Conservation (phyloP, 352 stramenopile genomes). For the Pythium dissotocum region DNA sequence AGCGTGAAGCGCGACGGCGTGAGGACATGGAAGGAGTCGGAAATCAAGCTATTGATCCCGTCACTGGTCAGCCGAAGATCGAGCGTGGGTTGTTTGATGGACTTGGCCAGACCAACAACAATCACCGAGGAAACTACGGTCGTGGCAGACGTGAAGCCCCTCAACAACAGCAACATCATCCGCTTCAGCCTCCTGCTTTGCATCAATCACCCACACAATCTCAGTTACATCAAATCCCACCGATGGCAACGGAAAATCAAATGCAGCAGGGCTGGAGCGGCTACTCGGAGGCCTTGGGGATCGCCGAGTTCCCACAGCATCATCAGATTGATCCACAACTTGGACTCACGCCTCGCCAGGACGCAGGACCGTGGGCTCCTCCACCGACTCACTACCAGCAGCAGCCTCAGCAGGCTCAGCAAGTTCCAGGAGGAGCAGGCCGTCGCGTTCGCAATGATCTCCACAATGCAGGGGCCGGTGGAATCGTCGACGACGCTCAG, state of each 20-base stretch:
- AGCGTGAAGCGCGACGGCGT: constrained; percentile 36
- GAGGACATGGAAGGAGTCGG: constrained; percentile 6
- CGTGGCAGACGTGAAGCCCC: constrained; percentile 36
- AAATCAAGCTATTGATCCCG: neutral
- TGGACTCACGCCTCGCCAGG: constrained; percentile 1
- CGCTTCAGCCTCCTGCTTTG: neutral
- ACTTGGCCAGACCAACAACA: constrained; percentile 37
- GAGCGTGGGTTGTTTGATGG: constrained; percentile 44
- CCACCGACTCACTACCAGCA: neutral
- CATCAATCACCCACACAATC: neutral
- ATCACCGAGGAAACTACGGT: constrained; percentile 41
- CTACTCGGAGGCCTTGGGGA: constrained; percentile 12
- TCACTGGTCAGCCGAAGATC: neutral
- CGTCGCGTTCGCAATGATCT: constrained; percentile 33
- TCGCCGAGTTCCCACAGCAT: constrained; percentile 3
- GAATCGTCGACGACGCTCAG: constrained; percentile 8
- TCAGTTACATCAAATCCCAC: neutral
- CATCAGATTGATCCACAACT: neutral
- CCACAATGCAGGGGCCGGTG: constrained; percentile 26
- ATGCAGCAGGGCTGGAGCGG: constrained; percentile 21
- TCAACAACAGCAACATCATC: neutral
- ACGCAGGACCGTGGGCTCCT: neutral
- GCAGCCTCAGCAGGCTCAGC: neutral
- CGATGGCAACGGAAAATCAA: constrained; percentile 20
- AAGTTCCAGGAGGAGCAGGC: neutral